Conservation (phyloP, 306 rosid genomes). For the Casuarina equisetifolia region DNA sequence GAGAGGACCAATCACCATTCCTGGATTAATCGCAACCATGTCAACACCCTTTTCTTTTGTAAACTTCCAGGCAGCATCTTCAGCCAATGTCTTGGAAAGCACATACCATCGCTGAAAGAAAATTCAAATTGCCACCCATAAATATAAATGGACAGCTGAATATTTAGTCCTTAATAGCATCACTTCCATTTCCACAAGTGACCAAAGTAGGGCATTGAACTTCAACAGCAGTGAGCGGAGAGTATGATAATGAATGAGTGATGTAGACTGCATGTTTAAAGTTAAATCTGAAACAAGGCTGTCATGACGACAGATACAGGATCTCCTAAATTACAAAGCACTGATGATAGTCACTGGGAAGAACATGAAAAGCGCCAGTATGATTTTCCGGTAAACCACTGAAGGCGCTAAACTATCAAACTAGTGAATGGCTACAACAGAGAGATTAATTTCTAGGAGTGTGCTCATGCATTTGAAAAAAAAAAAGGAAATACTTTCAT, state of each 20-base stretch:
- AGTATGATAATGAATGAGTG: background rate
- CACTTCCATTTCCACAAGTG: background rate
- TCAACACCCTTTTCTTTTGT: conserved; percentile 67
- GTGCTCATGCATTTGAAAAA: background rate
- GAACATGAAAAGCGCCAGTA: background rate
- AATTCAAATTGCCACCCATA: conserved; percentile 8
- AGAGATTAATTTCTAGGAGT: background rate
- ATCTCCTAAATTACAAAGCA: background rate
- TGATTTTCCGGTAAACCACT: background rate
- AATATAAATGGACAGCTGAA: background rate
- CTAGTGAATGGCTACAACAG: background rate
- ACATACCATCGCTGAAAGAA: conserved; percentile 63
- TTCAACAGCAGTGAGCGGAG: background rate
- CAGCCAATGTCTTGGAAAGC: conserved; percentile 85
- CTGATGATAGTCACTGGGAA: background rate
- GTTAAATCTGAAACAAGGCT: background rate
- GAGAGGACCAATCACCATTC: conserved; percentile 76
- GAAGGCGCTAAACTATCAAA: background rate
- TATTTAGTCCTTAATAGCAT: background rate
- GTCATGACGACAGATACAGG: background rate
- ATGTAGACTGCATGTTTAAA: background rate
- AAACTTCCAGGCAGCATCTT: conserved; percentile 89
- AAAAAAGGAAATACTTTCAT: background rate
- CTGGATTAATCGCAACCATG: conserved; percentile 67
- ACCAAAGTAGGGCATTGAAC: background rate